phyloP scores from a whole-genome alignment of 345 rosid species.

The Euphorbia pulcherrima region DNA sequence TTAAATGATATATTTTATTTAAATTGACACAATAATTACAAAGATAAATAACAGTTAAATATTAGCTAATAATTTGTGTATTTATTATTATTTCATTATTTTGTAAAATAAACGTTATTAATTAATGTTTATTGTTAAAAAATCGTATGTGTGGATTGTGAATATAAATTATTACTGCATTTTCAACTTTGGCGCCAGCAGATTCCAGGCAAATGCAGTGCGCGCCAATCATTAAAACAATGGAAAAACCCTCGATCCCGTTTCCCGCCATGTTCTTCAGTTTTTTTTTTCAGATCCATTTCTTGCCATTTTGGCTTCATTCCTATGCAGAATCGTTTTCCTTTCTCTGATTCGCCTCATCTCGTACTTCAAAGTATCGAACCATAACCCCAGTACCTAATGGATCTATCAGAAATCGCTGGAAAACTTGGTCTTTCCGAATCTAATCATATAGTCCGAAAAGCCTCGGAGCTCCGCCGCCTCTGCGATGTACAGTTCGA shows the following conservation, averaged over 20 bases:
- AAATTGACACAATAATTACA: no score
- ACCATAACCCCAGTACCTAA: no score
- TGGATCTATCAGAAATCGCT: slow-evolving; percentile 76
- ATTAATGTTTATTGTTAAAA: no score
- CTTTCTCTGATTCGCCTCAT: background rate
- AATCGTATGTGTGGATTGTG: no score
- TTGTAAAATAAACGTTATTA: no score
- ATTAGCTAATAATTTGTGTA: no score
- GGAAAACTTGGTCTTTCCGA: slow-evolving; percentile 68
- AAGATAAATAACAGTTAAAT: no score
- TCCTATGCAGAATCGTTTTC: background rate
- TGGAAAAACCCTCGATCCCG: background rate
- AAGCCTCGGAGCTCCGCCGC: slow-evolving; percentile 95
- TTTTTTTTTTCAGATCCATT: background rate
- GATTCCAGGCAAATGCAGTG: background rate
- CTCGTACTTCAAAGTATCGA: no score
- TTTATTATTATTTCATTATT: no score
- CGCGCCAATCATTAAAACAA: slow-evolving; percentile 1
- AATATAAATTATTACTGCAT: no score
- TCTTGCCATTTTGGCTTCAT: background rate
- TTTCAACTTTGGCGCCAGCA: no score
- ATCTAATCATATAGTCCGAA: slow-evolving; percentile 59
- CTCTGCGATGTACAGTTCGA: slow-evolving; percentile 89
- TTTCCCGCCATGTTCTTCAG: slow-evolving; percentile 7
- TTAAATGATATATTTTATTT: no score